Base-by-base conservation (phyloP, 2,329 filamentous ascomycete species). In the Pezizomycotina sp. region DNA sequence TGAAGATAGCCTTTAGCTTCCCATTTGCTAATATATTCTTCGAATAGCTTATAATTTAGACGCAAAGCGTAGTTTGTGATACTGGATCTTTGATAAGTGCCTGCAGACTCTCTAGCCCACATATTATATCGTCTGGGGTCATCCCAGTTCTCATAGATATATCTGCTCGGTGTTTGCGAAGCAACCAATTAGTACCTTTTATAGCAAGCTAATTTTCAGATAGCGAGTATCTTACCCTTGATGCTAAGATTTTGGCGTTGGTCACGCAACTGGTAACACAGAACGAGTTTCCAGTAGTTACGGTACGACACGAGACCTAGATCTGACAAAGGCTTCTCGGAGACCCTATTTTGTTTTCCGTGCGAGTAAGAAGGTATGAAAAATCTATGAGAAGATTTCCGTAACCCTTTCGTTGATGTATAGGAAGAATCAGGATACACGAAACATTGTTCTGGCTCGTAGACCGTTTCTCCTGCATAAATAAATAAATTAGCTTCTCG, bases 231-330 rank as follows among this genome's bases (percentile, higher is more conserved):
- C 45, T 27, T 36, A 47, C 45, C 40, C 22, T 42, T 40, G 24
- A 53, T 49, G 34, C 50, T 53, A 14, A 52, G 38, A 14, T 47
- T 42, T 20, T 47, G 46, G 31, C 43, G 39, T 31, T 50, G 48
- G 23, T 75, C 60, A 23, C 84, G 62, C 5, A 98, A 65, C 49
- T 92, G 81, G 45, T 79, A 77, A 53, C 84, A 93, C 35, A 98
- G 62, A 2, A 92, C 67, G 6, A 92, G 63, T 13, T 89, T 76
- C 89, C 89, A 98, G 57, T 98, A 98, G 51, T 92, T 93, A 27
- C 89, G 74, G 55, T 98, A 98, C 2, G 86, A 95, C 3, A 95
- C 86, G 24, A 98, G 60, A 3, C 89, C 89, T 82, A 98, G 93
- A 54, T 98, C 89, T 0, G 89, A 95, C 3, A 98, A 66, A 0